These are phyloP conservation scores for Talaromyces sp. DNA, from an alignment of 2,329 filamentous ascomycete species.

Conservation along the genomic window DNA sequence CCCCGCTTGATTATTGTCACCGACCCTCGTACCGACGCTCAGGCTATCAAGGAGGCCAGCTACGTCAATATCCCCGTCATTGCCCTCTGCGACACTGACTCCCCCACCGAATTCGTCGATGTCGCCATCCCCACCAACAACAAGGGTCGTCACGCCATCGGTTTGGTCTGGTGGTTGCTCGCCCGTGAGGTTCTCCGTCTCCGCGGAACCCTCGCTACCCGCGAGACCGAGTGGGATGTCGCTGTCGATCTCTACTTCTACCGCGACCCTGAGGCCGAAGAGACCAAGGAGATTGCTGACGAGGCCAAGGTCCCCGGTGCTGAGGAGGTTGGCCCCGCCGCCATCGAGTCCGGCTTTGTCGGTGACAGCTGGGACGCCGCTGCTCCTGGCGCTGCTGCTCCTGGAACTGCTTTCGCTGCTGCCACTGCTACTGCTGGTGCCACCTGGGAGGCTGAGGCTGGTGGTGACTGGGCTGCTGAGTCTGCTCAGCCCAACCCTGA, in stretches of 20 bases:
- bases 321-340: constrained; percentile 77
- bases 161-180: constrained; percentile 98
- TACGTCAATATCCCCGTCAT: constrained; percentile 99
- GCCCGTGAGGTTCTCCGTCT: constrained; percentile 99
- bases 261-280: constrained; percentile 99
- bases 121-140: constrained; percentile 99
- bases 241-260: constrained; percentile 99
- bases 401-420: constrained; percentile 64
- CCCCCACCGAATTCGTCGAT: constrained; percentile 98
- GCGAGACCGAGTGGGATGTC: constrained; percentile 97
- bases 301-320: constrained; percentile 80
- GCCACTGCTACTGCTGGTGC: constrained; percentile 67
- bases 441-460: constrained; percentile 58
- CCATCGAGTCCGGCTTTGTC: constrained; percentile 75
- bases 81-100: constrained; percentile 98
- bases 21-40: constrained; percentile 98
- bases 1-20: constrained; percentile 99
- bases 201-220: constrained; percentile 91
- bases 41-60: constrained; percentile 99
- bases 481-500: constrained; percentile 40
- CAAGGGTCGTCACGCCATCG: constrained; percentile 99
- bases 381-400: constrained; percentile 60
- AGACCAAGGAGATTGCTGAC: constrained; percentile 85
- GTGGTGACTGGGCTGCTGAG: constrained; percentile 53
- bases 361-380: constrained; percentile 79